Percentiles rank a stretch among this genome's conserved stretches.
phyloP scores from a whole-genome alignment of 116 monocot genomes.

The Phalaenopsis hybrid region DNA sequence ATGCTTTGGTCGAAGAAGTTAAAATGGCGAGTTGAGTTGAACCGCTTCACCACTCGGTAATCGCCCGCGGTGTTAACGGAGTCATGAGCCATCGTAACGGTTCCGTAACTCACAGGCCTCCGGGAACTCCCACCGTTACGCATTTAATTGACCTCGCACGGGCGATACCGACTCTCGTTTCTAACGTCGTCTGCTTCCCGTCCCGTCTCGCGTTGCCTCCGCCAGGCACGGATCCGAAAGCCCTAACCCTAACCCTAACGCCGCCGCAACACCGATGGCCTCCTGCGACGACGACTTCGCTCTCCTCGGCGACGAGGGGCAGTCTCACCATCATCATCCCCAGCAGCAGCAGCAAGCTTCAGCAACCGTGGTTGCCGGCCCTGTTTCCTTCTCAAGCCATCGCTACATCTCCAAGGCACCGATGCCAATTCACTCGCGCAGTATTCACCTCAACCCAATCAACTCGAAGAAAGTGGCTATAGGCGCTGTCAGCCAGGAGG shows the following conservation, averaged over 20 bases:
- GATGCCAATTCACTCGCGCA: conserved; percentile 8
- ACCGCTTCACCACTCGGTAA: no score
- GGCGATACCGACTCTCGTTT: neutral
- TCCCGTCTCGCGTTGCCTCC: conserved; percentile 21
- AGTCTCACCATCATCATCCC: conserved; percentile 10
- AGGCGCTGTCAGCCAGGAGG: conserved; percentile 4
- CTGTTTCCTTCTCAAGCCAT: conserved; percentile 17
- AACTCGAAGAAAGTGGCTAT: conserved; percentile 21
- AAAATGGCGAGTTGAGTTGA: no score
- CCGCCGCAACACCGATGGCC: conserved; percentile 40
- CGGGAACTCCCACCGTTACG: conserved; percentile 13
- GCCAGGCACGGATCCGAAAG: conserved; percentile 14
- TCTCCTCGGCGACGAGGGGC: conserved; percentile 68
- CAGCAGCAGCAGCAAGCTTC: conserved; percentile 18
- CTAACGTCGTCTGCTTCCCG: conserved; percentile 63
- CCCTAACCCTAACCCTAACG: conserved; percentile 55
- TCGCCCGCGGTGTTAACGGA: conserved; percentile 17
- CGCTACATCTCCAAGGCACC: conserved; percentile 20
- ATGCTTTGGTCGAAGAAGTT: no score
- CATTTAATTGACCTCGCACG: neutral
- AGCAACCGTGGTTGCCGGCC: conserved; percentile 4
- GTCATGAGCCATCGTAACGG: conserved; percentile 23
- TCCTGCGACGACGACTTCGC: conserved; percentile 75
- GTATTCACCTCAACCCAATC: conserved; percentile 14
- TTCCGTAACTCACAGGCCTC: conserved; percentile 12